Base-by-base conservation (phyloP, 179 eudicot species). In the Beta corolliflora region DNA sequence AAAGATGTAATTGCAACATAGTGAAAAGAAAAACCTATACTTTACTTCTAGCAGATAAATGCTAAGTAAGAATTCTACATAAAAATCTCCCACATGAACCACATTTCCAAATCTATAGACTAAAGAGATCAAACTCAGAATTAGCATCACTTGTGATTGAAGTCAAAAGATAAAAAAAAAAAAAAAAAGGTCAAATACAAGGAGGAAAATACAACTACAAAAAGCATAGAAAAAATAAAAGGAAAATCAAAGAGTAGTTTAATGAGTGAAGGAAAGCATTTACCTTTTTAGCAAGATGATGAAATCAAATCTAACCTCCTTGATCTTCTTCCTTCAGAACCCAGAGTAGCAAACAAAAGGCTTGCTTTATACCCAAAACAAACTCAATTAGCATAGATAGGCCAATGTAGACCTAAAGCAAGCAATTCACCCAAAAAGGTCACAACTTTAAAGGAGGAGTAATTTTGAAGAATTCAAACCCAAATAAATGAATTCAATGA, bases 281-380 rank as follows among this genome's bases (percentile, higher is more conserved):
- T 65, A 45, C 59, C 78, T 84, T 89, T 88, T 78, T 81, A 58
- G 66, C 70, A 68, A 75, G 55, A 45, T 19, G 19, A 52, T 69
- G 69, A 76, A 86, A 80, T 67, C 80, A 68, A 86, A 82, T 65
- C 80, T 82, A 84, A 80, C 82, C 90, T 77, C 85, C 83, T 78
- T 79, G 91, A 88, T 91, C 91, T 89, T 88, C 91, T 82, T 87
- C 88, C 85, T 80, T 81, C 79, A 88, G 85, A 86, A 85, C 73
- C 85, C 84, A 81, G 61, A 87, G 78, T 81, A 88, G 81, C 85
- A 80, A 79, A 86, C 58, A 81, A 82, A 77, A 74, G 80, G 76
- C 77, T 79, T 75, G 69, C 76, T 76, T 83, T 61, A 71, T 55
- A 78, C 79, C 77, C 75, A 81, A 86, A 53, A 76, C 82, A 77